phyloP scores from a whole-genome alignment of 228 moss, liverwort and hornwort species.

The Sphagnum magellanicum region DNA sequence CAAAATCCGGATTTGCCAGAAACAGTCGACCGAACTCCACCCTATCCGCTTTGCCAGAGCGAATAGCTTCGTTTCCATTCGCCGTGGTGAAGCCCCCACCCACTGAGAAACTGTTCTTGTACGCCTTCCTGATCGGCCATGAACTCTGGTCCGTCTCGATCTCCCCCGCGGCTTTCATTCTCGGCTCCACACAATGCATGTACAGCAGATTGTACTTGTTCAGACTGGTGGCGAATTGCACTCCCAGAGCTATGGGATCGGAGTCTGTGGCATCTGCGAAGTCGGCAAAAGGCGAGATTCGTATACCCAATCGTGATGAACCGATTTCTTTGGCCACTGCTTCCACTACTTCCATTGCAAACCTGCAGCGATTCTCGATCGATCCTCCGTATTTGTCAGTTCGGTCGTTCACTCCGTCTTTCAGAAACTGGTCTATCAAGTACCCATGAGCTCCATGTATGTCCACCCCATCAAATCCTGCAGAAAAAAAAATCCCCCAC shows the following conservation, averaged over 20 bases:
- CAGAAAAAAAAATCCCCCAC: too few relatives aligned
- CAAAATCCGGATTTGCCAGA: constrained; percentile 65
- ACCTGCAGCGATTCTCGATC: constrained; percentile 51
- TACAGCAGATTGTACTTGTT: constrained; percentile 32
- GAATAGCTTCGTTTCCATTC: constrained; percentile 31
- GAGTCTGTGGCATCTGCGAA: constrained; percentile 26
- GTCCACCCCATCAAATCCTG: constrained; percentile 61
- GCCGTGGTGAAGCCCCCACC: constrained; percentile 35
- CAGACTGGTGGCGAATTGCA: constrained; percentile 20
- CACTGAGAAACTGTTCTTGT: constrained; percentile 26
- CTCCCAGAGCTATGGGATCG: constrained; percentile 17
- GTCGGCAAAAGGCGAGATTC: constrained; percentile 46
- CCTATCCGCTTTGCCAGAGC: constrained; percentile 48
- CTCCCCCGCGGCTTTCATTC: constrained; percentile 11
- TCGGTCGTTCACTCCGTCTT: constrained; percentile 54
- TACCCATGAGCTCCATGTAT: constrained; percentile 59
- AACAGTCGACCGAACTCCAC: constrained; percentile 49
- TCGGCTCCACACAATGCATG: constrained; percentile 44
- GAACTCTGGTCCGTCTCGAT: constrained; percentile 15
- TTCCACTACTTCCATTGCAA: constrained; percentile 34
- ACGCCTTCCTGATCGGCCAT: constrained; percentile 10
- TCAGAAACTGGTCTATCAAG: constrained; percentile 52
- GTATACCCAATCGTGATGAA: constrained; percentile 22
- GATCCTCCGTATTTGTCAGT: constrained; percentile 48
- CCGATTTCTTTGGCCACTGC: constrained; percentile 45